Conservation (phyloP, 768 basidiomycete species). For the Amanita rubescens region DNA sequence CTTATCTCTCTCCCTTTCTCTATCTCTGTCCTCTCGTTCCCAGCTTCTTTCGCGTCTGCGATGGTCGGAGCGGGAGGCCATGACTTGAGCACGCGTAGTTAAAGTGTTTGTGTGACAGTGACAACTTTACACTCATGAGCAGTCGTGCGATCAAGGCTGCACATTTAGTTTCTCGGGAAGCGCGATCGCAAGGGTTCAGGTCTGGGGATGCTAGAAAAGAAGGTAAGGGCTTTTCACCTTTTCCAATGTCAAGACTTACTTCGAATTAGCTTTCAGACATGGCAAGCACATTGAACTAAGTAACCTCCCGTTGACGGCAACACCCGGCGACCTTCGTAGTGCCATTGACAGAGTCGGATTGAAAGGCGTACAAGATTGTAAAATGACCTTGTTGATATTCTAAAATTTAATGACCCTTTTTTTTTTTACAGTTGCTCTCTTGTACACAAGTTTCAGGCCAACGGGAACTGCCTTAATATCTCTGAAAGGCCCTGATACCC, state of each 20-base stretch:
- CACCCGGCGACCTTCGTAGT: conserved; percentile 49
- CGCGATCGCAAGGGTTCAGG: not conserved
- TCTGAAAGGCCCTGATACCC: conserved; percentile 38
- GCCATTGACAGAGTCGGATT: conserved; percentile 32
- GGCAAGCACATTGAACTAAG: conserved; percentile 39
- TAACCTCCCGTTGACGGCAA: conserved; percentile 43
- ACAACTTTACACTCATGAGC: not conserved
- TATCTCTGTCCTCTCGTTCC: conserved; percentile 48
- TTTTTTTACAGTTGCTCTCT: conserved; percentile 39
- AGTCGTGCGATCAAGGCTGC: not conserved
- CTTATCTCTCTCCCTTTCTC: conserved; percentile 15
- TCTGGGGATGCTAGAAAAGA: not conserved
- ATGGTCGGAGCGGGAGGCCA: conserved; percentile 53
- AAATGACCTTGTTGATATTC: conserved; percentile 5
- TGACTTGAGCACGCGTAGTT: conserved; percentile 14
- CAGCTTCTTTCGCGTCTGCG: conserved; percentile 58
- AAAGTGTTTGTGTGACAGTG: conserved; percentile 8
- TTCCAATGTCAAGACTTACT: not conserved
- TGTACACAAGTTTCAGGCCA: conserved; percentile 55
- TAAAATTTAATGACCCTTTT: not conserved
- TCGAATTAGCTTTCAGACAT: conserved; percentile 15
- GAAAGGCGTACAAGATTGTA: conserved; percentile 42
- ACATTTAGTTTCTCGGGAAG: not conserved
- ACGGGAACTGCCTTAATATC: conserved; percentile 54
- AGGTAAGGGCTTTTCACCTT: not conserved